Base-by-base conservation (phyloP, 768 basidiomycete species). In the Boletellus ananiceps region DNA sequence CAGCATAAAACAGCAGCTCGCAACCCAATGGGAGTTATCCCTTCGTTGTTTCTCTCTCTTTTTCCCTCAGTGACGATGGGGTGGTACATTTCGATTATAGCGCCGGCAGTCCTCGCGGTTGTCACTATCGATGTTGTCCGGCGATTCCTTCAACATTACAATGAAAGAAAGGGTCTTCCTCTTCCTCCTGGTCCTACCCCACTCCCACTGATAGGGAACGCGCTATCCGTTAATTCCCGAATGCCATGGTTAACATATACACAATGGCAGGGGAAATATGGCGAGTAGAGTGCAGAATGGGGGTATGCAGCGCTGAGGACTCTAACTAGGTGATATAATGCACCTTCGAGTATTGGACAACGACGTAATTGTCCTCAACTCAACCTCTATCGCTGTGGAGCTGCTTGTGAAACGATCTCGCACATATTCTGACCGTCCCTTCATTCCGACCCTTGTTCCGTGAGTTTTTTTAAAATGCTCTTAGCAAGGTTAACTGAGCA, bases 131-230 rank as follows among this genome's bases (percentile, higher is more conserved):
- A 36, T 27, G 8, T 33, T 12, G 9, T 35, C 34, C n/a, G 16
- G 2, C 43, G 38, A n/a, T 15, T 40, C 2, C 6, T 50, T 18
- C 43, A 16, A 32, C 37, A 19, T 8, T 12, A 19, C 34, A 25
- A 15, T 3, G 15, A 37, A 42, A 37, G 41, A 14, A 21, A 32
- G 8, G 21, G 21, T 0, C 40, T 16, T 21, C 31, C 38, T 25
- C 38, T 45, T 7, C 53, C 53, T 8, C 52, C 52, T 2, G 52
- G 52, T 42, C 53, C 53, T 11, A 37, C 40, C 13, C 19, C 40
- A n/a, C 19, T 51, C 13, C 53, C 49, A 3, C 12, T 54, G n/a
- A 8, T 54, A 13, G 49, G 53, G 13, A 54, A 33, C 21, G 27
- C 19, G 12, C 27, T 55, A 13, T 32, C 40, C 7, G 2, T 51